Base-by-base conservation (phyloP, 2,329 filamentous ascomycete species). In the Trichoderma lentiforme region DNA sequence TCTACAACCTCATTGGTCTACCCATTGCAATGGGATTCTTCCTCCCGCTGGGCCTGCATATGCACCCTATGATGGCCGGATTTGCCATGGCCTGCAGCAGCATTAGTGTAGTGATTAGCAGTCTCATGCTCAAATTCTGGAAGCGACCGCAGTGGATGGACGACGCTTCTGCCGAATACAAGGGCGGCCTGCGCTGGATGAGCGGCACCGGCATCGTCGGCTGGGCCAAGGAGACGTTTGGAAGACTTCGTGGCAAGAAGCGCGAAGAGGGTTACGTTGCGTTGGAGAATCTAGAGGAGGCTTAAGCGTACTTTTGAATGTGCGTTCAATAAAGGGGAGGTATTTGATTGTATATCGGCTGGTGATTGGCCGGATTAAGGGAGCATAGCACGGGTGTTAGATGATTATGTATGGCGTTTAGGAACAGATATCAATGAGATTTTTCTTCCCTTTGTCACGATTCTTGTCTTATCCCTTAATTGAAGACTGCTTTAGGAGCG, bases 21-120 rank as follows among this genome's bases (percentile, higher is more conserved):
- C 96, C 96, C 3, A 97, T 99, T 77, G 96, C 96, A 53, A 98
- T 98, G 96, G 96, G 96, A 28, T 84, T 98, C 77, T 97, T 98
- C 84, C 85, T 99, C 5, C 95, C 96, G 1, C 90, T 97, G 75
- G 96, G 95, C 36, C 89, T 93, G 73, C 91, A 94, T 77, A 85
- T 98, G 75, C 96, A 97, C 76, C 95, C 96, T 28, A 95, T 98
- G 91, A 94, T 95, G 64, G 96, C 96, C 1, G 95, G 94, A 24
- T 94, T 93, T 4, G 96, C 96, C 64, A 98, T 99, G 95, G 95
- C 95, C 1, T 90, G 88, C 75, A 96, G 92, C 72, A 95, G 92
- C 75, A 94, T 99, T 61, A 96, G 92, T 73, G 96, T 99, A 4
- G 95, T 98, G 0, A 85, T 91, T 6, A 95, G 91, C 80, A 94